Base-by-base conservation (phyloP, 139 green algal species). In the Tetradesmus lagerheimii region DNA sequence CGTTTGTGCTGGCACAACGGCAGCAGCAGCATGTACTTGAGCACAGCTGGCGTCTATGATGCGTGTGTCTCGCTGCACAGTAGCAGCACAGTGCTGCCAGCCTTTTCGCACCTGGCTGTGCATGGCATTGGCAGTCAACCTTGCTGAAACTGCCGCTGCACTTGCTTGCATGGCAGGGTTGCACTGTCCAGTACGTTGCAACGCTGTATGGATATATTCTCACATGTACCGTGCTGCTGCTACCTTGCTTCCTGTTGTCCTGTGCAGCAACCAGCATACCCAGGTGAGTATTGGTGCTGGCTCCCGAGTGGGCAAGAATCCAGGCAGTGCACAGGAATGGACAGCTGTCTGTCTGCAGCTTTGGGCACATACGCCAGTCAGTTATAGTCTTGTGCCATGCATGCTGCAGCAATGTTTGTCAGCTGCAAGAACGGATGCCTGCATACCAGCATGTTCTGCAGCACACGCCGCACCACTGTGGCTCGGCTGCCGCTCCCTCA, bases 1-100 rank as follows among this genome's bases (percentile, higher is more conserved):
- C 39, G 77, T 53, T 83, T n/a, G 35, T 53, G 77, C 35, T 83
- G 35, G 77, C 29, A 83, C 23, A 83, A 43, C 18, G 39, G 77
- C 38, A 45, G 77, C 35, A 45, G 16, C 18, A 34, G 25, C 37
- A 45, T 50, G 25, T 35, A 35, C 35, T 6, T 23, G 25, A 4
- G 12, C 41, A 4, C 12, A 11, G 23, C 29, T 83, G 1, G 47
- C 47, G 4, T 62, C 27, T 31, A 29, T 80, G 31, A 6, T 43
- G 74, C 39, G 0, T n/a, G 18, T n/a, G n/a, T n/a, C 41, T 35
- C 35, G 41, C 35, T 35, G 31, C 16, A 31, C 57, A 64, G 50
- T 64, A n/a, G 50, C 15, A 25, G 50, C 16, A 31, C 5, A 6
- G n/a, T 5, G 57, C 20, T 71, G 57, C 57, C 31, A 9, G 23